phyloP scores from a whole-genome alignment of 805 yeast species.

The Ogataea pilisensis region DNA sequence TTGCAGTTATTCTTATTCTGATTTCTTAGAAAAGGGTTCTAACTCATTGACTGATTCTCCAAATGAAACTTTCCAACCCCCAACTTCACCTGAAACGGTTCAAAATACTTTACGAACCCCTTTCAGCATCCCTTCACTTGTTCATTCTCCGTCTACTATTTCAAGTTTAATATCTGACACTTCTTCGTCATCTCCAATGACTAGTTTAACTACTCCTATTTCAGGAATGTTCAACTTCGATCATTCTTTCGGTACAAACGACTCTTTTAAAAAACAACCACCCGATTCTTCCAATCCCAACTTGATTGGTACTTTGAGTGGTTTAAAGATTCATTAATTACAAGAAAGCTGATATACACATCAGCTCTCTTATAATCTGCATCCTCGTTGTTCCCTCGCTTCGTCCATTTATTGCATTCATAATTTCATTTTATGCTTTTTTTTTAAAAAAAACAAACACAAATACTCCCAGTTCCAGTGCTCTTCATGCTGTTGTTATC shows the following conservation, averaged over 20 bases:
- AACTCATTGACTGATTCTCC: not conserved
- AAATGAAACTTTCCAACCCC: too few relatives aligned
- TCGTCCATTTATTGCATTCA: too few relatives aligned
- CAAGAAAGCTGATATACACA: not conserved
- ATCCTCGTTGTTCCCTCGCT: too few relatives aligned
- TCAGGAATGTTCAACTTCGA: constrained; percentile 8
- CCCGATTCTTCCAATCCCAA: not conserved
- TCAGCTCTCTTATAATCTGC: too few relatives aligned
- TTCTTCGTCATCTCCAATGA: not conserved
- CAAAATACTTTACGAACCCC: not conserved
- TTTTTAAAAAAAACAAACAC: too few relatives aligned
- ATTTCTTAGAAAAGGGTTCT: constrained; percentile 3
- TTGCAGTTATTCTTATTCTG: not conserved
- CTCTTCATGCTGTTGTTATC: too few relatives aligned
- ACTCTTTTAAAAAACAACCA: not conserved
- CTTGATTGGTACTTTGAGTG: not conserved
- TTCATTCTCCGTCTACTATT: not conserved
- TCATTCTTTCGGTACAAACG: constrained; percentile 6
- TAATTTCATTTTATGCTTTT: too few relatives aligned
- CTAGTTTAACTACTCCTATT: not conserved
- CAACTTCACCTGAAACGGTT: too few relatives aligned
- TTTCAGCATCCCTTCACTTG: not conserved
- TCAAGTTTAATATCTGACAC: not conserved
- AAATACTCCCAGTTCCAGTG: too few relatives aligned
- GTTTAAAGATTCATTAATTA: not conserved